These are phyloP conservation scores for Fusarium sp. DNA, from an alignment of 2,329 filamentous ascomycete species.

Conservation along the genomic window DNA sequence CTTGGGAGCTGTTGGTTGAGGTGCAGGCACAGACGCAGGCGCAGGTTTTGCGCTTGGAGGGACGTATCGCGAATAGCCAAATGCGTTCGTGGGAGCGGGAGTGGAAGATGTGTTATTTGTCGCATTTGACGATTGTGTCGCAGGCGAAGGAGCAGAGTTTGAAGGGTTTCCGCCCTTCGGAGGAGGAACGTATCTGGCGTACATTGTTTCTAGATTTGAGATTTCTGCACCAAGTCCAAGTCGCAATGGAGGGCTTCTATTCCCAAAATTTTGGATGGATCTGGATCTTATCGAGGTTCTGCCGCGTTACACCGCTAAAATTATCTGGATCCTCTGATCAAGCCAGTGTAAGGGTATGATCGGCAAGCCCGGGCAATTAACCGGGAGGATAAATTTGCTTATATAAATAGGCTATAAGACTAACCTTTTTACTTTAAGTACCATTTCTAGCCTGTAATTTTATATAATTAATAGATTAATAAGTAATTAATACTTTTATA, in stretches of 20 bases:
- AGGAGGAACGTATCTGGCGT: conserved; percentile 60
- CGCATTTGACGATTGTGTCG: background rate
- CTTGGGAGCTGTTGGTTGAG: conserved; percentile 17
- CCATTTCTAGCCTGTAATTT: no score
- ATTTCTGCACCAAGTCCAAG: conserved; percentile 20
- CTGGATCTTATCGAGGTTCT: conserved; percentile 55
- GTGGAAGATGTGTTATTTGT: conserved; percentile 4
- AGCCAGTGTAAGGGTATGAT: background rate
- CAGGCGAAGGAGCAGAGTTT: background rate
- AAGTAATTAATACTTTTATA: no score
- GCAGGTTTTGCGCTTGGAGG: conserved; percentile 49
- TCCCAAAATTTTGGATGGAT: conserved; percentile 54
- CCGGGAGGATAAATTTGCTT: no score
- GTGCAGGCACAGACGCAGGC: background rate
- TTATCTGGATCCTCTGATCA: conserved; percentile 43
- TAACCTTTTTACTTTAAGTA: no score
- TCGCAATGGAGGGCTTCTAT: conserved; percentile 33
- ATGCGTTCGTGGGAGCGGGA: conserved; percentile 37
- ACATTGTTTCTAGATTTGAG: conserved; percentile 51
- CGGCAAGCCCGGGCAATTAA: no score
- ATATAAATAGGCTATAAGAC: no score
- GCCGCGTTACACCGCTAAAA: conserved; percentile 55
- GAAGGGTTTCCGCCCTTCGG: conserved; percentile 39
- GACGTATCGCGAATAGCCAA: conserved; percentile 59
- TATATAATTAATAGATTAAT: no score